Base-by-base conservation (phyloP, 1,139 yeast species). In the Blastobotrys arbuscula region DNA sequence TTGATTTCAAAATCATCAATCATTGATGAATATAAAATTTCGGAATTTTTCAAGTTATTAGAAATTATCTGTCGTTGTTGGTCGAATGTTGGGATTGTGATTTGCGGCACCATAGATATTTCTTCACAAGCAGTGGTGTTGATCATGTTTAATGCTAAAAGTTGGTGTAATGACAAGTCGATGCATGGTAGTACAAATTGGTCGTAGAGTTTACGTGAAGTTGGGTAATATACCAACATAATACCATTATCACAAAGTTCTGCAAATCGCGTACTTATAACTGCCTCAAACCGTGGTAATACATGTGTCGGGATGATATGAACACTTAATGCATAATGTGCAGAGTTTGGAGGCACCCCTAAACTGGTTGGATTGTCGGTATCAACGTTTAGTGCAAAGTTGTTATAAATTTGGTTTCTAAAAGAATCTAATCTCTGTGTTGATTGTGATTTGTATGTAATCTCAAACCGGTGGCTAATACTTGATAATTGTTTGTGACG, bases 221-320 rank as follows among this genome's bases (percentile, higher is more conserved):
- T 53, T 7, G 65, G 65, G 48, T 55, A 59, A 42, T 54, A 51
- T 16, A 60, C 38, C 13, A 60, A 48, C 53, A 61, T 51, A 16
- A 58, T 43, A 13, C 63, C 64, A n/a, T 59, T 59, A 1, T 58
- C 55, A n/a, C 48, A 45, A 18, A 58, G 53, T 39, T 61, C 65
- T 12, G 48, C 31, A 24, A 52, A 50, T 7, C 64, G 53, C 2
- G 61, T 48, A 15, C 39, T 42, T 20, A 55, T 53, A 18, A 56
- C 45, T 15, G 52, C 45, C 18, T 49, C 46, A 37, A 61, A 61
- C 13, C 53, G 37, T 2, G 62, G 62, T 23, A 59, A 49, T 2
- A 49, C 48, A 45, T 61, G 65, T 8, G 57, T 55, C 2, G 64
- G 65, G n/a, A 61, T 53, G 18, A 61, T 52, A 23, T 55, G 54